These are phyloP conservation scores for Caryopteris hybrid DNA, from an alignment of 305 asterid species.

Conservation along the genomic window DNA sequence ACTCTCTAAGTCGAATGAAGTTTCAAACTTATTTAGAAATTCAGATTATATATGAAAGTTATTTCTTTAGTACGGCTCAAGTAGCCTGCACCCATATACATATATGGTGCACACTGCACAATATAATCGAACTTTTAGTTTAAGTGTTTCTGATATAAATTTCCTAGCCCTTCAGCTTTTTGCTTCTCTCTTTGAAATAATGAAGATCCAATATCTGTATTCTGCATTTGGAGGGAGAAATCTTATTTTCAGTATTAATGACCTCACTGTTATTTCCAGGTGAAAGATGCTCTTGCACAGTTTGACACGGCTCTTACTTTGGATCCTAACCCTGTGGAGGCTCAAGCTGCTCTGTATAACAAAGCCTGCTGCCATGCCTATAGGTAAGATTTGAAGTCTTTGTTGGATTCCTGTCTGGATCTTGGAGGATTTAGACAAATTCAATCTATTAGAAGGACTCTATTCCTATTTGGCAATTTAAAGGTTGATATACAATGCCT, in stretches of 20 bases:
- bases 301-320: slow-evolving; percentile 88
- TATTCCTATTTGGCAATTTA: background rate
- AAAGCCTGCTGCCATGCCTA: slow-evolving; percentile 98
- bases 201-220: background rate
- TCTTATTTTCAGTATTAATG: slow-evolving; percentile 1
- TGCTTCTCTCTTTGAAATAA: slow-evolving; percentile 1
- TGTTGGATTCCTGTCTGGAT: background rate
- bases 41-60: background rate
- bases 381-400: slow-evolving; percentile 39
- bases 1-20: background rate
- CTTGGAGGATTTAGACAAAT: background rate
- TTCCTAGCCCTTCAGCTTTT: background rate
- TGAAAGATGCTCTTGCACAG: slow-evolving; percentile 83
- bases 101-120: background rate
- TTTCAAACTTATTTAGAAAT: background rate
- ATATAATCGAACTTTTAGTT: background rate
- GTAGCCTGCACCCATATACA: background rate
- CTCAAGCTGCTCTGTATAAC: slow-evolving; percentile 95
- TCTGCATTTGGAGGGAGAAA: slow-evolving; percentile 5
- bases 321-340: slow-evolving; percentile 66
- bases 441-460: background rate
- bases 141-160: background rate
- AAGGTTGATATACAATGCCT: background rate
- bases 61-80: background rate
- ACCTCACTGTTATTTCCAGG: slow-evolving; percentile 38